These are phyloP conservation scores for Bassia scoparia DNA, from an alignment of 148 eudicot species.

Conservation along the genomic window DNA sequence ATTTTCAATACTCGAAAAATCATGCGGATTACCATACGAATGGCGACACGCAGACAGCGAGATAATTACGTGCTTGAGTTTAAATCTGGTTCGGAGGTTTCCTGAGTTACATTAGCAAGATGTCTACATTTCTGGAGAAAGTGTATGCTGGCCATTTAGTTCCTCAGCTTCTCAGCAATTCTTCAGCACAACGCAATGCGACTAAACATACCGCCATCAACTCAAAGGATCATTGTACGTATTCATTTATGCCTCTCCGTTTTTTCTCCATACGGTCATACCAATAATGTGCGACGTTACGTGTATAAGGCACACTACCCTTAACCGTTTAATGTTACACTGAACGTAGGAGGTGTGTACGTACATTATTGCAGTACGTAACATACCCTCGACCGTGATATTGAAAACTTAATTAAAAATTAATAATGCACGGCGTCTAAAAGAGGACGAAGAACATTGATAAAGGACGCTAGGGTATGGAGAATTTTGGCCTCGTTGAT, in stretches of 20 bases:
- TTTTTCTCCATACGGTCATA: too few relatives aligned
- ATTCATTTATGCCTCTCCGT: too few relatives aligned
- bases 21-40: conserved; percentile 37
- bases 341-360: too few relatives aligned
- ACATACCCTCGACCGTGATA: too few relatives aligned
- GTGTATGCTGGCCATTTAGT: conserved; percentile 85
- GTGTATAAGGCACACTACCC: too few relatives aligned
- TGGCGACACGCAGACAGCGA: conserved; percentile 54
- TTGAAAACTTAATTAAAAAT: too few relatives aligned
- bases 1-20: conserved; percentile 70
- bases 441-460: conserved; percentile 4
- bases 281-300: too few relatives aligned
- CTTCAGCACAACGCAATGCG: conserved; percentile 39
- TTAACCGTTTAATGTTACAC: too few relatives aligned
- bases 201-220: conserved; percentile 40
- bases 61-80: conserved; percentile 48
- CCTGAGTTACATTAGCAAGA: conserved; percentile 61
- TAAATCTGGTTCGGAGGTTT: conserved; percentile 74
- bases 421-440: too few relatives aligned
- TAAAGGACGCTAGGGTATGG: neutral
- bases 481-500: neutral
- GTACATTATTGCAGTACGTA: too few relatives aligned
- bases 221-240: conserved; percentile 61
- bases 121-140: conserved; percentile 69
- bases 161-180: conserved; percentile 68